Conservation (phyloP, 2,329 filamentous ascomycete species). For the Penicillium sp. region DNA sequence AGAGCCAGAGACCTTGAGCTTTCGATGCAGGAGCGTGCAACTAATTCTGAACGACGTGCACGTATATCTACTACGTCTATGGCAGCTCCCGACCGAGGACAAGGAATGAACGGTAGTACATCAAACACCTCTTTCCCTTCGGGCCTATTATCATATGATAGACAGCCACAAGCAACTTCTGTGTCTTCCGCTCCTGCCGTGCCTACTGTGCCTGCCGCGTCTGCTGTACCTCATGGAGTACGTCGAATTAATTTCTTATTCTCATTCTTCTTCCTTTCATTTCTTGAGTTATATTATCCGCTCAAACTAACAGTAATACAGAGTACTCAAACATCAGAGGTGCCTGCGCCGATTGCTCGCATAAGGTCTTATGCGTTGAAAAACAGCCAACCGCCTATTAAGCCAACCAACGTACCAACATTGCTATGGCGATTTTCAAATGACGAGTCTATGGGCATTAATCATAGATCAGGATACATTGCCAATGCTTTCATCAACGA, state of each 20-base stretch:
- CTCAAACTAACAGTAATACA: neutral
- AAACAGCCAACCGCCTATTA: neutral
- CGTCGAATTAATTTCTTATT: neutral
- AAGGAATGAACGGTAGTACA: neutral
- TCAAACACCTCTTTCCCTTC: neutral
- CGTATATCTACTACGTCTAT: neutral
- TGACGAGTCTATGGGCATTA: constrained; percentile 27
- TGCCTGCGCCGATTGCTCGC: neutral
- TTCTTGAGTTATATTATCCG: neutral
- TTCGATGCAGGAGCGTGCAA: neutral
- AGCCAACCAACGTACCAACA: constrained; percentile 18
- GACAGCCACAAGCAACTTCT: neutral
- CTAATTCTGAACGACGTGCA: neutral
- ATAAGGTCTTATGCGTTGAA: constrained; percentile 10
- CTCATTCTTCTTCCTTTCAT: too few relatives aligned
- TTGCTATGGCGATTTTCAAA: constrained; percentile 35
- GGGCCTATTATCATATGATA: neutral
- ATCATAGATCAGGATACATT: constrained; percentile 20
- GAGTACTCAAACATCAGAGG: neutral
- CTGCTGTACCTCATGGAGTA: neutral
- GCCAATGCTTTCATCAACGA: constrained; percentile 24
- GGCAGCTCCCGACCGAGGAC: neutral
- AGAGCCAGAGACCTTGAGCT: constrained; percentile 4
- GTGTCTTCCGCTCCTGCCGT: neutral
- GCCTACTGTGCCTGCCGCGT: neutral